A percentile compares a stretch with the other conserved stretches of the same genome.
phyloP scores from a whole-genome alignment of 225 moss, liverwort and hornwort genomes.

The Sphagnum tenellum region DNA sequence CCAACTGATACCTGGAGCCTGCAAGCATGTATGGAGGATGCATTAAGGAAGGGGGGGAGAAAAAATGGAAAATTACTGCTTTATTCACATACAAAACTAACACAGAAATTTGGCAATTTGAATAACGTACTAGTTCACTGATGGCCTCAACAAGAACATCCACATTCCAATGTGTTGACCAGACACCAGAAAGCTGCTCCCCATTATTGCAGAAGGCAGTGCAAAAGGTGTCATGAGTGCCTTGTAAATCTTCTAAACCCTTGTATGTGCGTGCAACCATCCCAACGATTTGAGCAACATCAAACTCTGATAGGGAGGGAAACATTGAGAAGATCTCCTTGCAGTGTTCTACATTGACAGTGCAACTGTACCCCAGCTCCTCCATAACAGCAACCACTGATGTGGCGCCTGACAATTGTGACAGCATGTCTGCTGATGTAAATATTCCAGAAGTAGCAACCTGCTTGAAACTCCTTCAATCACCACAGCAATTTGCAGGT shows the following conservation, averaged over 20 bases:
- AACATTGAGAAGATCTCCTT: slow-evolving; percentile 70
- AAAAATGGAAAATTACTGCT: no score
- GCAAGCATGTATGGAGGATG: slow-evolving; percentile 1
- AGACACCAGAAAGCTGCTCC: slow-evolving; percentile 51
- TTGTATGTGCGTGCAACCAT: slow-evolving; percentile 77
- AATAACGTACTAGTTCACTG: slow-evolving; percentile 53
- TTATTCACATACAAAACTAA: no score
- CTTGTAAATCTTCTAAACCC: slow-evolving; percentile 75
- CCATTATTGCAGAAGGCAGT: slow-evolving; percentile 51
- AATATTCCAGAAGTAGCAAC: slow-evolving; percentile 15
- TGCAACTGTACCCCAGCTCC: slow-evolving; percentile 88
- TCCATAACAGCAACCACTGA: slow-evolving; percentile 70
- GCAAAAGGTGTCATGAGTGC: slow-evolving; percentile 65
- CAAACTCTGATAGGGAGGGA: slow-evolving; percentile 53
- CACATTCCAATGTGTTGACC: slow-evolving; percentile 63
- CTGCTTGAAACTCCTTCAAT: slow-evolving; percentile 20
- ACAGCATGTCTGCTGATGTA: slow-evolving; percentile 40
- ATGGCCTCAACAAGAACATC: slow-evolving; percentile 73
- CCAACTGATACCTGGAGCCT: slow-evolving; percentile 75
- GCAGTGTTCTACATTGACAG: slow-evolving; percentile 70
- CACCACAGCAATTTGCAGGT: no score
- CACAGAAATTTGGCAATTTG: background rate
- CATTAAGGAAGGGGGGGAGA: no score
- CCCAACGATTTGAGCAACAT: slow-evolving; percentile 66
- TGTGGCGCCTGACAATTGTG: slow-evolving; percentile 57